A percentile compares a stretch with the other conserved stretches of the same genome.
These are phyloP conservation scores for Ensete glaucum DNA, from an alignment of 176 grass and related monocot genomes.

Conservation along the genomic window DNA sequence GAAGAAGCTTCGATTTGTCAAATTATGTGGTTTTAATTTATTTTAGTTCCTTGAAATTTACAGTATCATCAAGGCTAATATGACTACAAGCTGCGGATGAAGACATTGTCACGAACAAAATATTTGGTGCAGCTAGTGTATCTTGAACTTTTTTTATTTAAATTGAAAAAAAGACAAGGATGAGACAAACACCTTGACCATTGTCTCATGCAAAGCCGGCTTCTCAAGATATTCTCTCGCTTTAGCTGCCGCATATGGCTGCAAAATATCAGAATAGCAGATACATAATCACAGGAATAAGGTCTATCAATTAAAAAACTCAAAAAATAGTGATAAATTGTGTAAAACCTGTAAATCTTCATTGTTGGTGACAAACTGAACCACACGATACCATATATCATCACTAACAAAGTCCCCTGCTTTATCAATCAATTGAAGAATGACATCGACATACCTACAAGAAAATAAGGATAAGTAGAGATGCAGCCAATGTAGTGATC, in stretches of 20 bases:
- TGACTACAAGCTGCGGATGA: not conserved
- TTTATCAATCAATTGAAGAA: conserved; percentile 98
- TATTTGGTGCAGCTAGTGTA: not conserved
- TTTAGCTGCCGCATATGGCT: conserved; percentile 93
- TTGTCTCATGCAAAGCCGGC: conserved; percentile 97
- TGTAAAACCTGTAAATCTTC: conserved; percentile 84
- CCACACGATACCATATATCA: conserved; percentile 99
- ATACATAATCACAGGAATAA: conserved; percentile 4
- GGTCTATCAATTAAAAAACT: conserved; percentile 4
- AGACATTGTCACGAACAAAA: not conserved
- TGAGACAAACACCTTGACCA: conserved; percentile 83
- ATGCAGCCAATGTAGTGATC: not conserved
- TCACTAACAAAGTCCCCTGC: conserved; percentile 99
- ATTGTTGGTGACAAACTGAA: conserved; percentile 99
- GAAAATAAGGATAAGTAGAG: conserved; percentile 7
- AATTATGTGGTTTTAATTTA: not conserved
- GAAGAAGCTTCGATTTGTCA: too few relatives aligned
- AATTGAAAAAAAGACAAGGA: not conserved
- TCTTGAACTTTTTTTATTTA: not conserved
- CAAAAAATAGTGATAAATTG: conserved; percentile 1
- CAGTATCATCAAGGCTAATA: not conserved
- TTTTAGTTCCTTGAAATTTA: not conserved
- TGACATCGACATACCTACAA: conserved; percentile 97
- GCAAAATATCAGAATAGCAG: conserved; percentile 15
- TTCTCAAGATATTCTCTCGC: conserved; percentile 96